phyloP scores from a whole-genome alignment of 208 protist genomes.

The Trypanosoma melophagium region DNA sequence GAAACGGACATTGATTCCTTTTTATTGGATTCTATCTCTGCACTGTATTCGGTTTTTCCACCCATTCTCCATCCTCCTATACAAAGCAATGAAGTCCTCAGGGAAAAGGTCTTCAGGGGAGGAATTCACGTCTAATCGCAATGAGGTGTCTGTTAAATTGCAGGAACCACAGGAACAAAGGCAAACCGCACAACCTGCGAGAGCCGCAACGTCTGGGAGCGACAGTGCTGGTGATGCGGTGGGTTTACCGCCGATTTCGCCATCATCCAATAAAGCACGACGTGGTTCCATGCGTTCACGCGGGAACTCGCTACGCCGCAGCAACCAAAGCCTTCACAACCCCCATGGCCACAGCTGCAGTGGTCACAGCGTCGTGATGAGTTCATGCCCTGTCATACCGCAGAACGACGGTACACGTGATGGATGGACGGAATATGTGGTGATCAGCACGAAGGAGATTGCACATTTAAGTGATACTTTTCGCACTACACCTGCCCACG shows the following conservation, averaged over 20 bases:
- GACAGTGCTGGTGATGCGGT: not conserved
- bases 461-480: slow-evolving; percentile 42
- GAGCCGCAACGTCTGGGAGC: not conserved
- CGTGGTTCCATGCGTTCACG: slow-evolving; percentile 14
- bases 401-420: not conserved
- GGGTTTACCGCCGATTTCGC: not conserved
- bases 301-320: not conserved
- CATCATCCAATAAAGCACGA: not conserved
- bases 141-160: not conserved
- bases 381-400: not conserved
- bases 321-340: not conserved
- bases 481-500: slow-evolving; percentile 38
- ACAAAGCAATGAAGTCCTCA: not conserved
- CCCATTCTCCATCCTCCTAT: too few relatives aligned
- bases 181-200: not conserved
- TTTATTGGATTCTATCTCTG: too few relatives aligned
- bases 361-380: too few relatives aligned
- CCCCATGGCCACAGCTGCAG: too few relatives aligned
- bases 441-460: slow-evolving; percentile 56
- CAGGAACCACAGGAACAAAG: not conserved
- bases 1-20: too few relatives aligned
- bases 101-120: not conserved
- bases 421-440: slow-evolving; percentile 16
- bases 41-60: too few relatives aligned
- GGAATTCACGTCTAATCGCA: not conserved